Percentiles rank a stretch among this genome's conserved stretches.
Conservation (phyloP, 371 early-diverging fungal species). For the Saksenaea oblongispora region DNA sequence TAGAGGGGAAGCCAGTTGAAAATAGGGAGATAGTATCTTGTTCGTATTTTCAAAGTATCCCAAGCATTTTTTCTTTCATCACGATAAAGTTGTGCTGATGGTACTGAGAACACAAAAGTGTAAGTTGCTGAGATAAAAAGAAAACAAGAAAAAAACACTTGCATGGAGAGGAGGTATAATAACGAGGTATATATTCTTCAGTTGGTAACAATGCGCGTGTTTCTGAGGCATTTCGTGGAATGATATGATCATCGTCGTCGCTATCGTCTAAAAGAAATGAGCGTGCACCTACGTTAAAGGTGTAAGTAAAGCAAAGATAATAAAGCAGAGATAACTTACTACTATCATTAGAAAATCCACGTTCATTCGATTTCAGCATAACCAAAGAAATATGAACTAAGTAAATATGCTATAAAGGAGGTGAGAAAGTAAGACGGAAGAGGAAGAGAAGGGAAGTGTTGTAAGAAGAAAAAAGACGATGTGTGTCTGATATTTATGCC, state of each 20-base stretch:
- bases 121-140: neutral
- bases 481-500: too few species aligned
- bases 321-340: neutral
- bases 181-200: slow-evolving; percentile 20
- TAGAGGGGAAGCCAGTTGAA: slow-evolving; percentile 88
- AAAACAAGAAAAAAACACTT: neutral
- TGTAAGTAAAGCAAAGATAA: neutral
- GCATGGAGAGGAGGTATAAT: slow-evolving; percentile 22
- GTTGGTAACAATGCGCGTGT: slow-evolving; percentile 6
- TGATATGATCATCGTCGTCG: neutral
- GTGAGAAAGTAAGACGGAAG: neutral
- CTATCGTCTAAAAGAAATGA: slow-evolving; percentile 18
- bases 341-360: neutral
- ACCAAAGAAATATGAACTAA: neutral
- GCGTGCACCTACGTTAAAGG: slow-evolving; percentile 13
- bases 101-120: neutral
- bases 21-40: slow-evolving; percentile 89
- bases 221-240: slow-evolving; percentile 2
- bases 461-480: too few species aligned
- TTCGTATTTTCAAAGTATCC: slow-evolving; percentile 53
- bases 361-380: neutral
- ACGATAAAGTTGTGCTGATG: neutral
- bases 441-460: too few species aligned
- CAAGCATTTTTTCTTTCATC: slow-evolving; percentile 28
- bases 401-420: neutral